Percentiles rank a stretch among this genome's conserved stretches.
phyloP scores from a whole-genome alignment of 1,284 basidiomycete species.

The Dichomitus squalens region DNA sequence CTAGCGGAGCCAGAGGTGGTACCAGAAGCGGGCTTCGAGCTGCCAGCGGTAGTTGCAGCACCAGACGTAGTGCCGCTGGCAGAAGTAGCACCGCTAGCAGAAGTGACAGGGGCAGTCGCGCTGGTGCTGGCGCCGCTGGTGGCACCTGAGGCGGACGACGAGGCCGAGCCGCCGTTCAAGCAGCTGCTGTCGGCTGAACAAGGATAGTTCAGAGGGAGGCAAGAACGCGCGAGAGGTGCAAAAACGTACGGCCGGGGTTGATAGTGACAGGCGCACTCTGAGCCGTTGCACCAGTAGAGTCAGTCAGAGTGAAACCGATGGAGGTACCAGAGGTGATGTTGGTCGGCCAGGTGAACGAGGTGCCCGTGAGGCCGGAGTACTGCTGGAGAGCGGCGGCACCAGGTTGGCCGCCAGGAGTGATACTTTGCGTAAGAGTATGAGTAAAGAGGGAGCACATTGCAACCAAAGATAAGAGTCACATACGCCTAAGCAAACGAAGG shows the following conservation, averaged over 20 bases:
- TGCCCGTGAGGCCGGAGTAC: constrained; percentile 26
- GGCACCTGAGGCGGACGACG: constrained; percentile 15
- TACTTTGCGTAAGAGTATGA: constrained; percentile 16
- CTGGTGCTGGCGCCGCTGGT: constrained; percentile 8
- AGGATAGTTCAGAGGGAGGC: neutral
- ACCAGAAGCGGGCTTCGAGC: neutral
- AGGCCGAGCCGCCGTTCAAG: constrained; percentile 26
- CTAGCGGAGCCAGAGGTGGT: neutral
- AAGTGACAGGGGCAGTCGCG: constrained; percentile 33
- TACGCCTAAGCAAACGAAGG: constrained; percentile 18
- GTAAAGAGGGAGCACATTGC: neutral
- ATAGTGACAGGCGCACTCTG: constrained; percentile 57
- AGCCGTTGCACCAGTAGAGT: constrained; percentile 46
- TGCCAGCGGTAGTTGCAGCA: neutral
- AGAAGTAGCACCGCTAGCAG: constrained; percentile 7
- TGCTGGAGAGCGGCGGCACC: constrained; percentile 28
- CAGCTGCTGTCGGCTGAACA: constrained; percentile 38
- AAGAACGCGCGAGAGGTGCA: constrained; percentile 1
- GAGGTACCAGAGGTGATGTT: constrained; percentile 36
- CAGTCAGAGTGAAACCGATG: constrained; percentile 55
- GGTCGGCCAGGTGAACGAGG: constrained; percentile 31
- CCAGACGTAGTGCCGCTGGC: neutral
- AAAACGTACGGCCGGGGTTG: constrained; percentile 42
- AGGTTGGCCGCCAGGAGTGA: constrained; percentile 28
- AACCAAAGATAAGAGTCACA: constrained; percentile 2